Evolutionary conservation across 306 rosid genomes (phyloP), one percentile per base, ranked within the genome.

Genomic region (Alnus rubra): DNA sequence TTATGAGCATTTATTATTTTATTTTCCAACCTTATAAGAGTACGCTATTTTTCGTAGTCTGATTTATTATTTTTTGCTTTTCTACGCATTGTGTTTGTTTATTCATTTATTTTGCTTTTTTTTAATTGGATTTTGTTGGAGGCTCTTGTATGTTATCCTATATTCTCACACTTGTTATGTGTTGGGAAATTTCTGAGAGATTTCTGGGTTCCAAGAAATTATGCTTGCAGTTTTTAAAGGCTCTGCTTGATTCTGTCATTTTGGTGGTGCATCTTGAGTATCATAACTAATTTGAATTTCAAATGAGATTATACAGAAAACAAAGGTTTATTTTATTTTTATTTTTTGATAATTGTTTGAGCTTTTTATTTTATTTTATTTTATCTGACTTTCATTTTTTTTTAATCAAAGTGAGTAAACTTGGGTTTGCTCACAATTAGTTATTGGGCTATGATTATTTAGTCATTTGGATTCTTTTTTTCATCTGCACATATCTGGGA

Each of bases 391-490:
- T 23, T 23, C 10, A 12, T n/a, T 35, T 69, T 33, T 42, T 35
- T 9, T 37, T 63, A 49, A 12, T 55, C 15, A 51, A 31, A 13
- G 54, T 23, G 67, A 23, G 71, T 47, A 31, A 28, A 31, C 51
- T 74, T 85, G 35, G 37, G 63, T 52, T 19, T 60, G 31, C 3
- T 39, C 30, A 42, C 31, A 23, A 11, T 58, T 2, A 56, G 55
- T 48, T 75, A 18, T 54, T 78, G 30, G 52, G 69, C 49, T 23
- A 31, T 64, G n/a, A 16, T 83, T 74, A 58, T 16, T 75, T 37
- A 7, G 37, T 44, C 7, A 11, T 75, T 18, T 81, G 48, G 14
- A 75, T 15, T 58, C 73, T 49, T 72, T 42, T 23, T 19, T 56
- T 6, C 23, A 67, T n/a, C 30, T 56, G 33, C 2, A 64, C 28